Evolutionary conservation across 371 early-diverging fungal species (phyloP), one percentile per base, ranked within the genome.

Genomic region (Cokeromyces recurvatus): DNA sequence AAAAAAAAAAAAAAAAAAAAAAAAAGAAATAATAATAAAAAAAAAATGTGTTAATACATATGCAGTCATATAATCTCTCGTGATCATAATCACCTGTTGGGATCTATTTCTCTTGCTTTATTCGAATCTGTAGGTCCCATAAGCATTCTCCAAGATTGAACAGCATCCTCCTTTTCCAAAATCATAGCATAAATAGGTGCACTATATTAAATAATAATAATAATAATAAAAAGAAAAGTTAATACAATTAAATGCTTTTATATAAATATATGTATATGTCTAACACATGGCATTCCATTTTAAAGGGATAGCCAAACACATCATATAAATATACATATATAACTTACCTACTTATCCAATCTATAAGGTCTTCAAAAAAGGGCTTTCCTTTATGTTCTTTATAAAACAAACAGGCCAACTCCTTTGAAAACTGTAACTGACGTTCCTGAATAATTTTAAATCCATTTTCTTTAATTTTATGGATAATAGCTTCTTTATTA

Each of bases 121-220:
- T 56, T 57, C 0, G 91, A 78, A 41, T 86, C 78, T 1, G 92
- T 91, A 3, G 89, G 83, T 0, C 93, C 93, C 46, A 89, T 86
- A 2, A 87, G 51, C 20, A 53, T 43, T 16, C 91, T 63, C 91
- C 92, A 92, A 3, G 64, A 66, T 4, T 66, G 47, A 14, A 92
- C 75, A 4, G 83, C 90, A 19, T 77, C 57, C 10, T 69, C 70
- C 21, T 81, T 86, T 48, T 82, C 78, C 19, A 92, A 59, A 0
- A 87, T 77, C 64, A 92, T 43, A 0, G 64, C 66, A 55, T 78
- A 74, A 24, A 91, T 64, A 5, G 87, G 86, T 0, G 78, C 83
- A 55, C 84, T 86, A 51, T 27, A n/a, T 12, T 16, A 20, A 38
- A 34, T 24, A 3, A n/a, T 40, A 45, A 25, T 6, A 37, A 31